Evolutionary conservation across 2,329 filamentous ascomycete species (phyloP).

Genomic region (Talaromyces sp.): DNA sequence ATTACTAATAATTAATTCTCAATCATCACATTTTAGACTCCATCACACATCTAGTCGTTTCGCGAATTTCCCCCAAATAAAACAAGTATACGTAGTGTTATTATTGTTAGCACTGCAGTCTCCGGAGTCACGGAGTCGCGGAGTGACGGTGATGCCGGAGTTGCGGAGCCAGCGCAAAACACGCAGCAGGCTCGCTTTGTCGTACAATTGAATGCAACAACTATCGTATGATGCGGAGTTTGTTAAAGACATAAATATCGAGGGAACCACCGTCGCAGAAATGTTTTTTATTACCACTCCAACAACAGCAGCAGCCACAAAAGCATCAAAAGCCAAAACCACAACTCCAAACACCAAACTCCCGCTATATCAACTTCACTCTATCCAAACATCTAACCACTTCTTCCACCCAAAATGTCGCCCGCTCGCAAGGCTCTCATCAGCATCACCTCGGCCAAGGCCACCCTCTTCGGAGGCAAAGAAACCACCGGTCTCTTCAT

Average conservation of each 20-base stretch:
- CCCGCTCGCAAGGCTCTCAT: conserved; percentile 39
- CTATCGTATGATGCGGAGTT: background rate
- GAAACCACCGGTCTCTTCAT: conserved; percentile 43
- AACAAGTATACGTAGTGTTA: too few relatives aligned
- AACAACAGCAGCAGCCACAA: background rate
- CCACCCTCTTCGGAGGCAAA: conserved; percentile 36
- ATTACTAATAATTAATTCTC: background rate
- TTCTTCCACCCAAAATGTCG: conserved; percentile 5
- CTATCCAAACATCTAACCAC: background rate
- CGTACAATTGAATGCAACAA: background rate
- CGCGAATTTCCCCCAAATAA: background rate
- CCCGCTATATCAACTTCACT: background rate
- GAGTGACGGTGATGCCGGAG: background rate
- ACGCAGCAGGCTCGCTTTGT: too few relatives aligned
- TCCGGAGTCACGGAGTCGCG: background rate
- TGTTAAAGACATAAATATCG: background rate
- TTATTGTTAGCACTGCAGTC: too few relatives aligned
- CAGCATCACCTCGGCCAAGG: conserved; percentile 38
- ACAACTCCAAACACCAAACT: background rate
- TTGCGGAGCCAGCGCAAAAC: background rate
- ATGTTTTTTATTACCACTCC: background rate
- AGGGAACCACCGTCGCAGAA: background rate
- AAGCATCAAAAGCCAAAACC: too few relatives aligned
- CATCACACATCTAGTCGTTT: background rate
- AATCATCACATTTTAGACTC: background rate